phyloP scores from a whole-genome alignment of 2,329 filamentous ascomycete species.

The Keithomyces neogunnii region DNA sequence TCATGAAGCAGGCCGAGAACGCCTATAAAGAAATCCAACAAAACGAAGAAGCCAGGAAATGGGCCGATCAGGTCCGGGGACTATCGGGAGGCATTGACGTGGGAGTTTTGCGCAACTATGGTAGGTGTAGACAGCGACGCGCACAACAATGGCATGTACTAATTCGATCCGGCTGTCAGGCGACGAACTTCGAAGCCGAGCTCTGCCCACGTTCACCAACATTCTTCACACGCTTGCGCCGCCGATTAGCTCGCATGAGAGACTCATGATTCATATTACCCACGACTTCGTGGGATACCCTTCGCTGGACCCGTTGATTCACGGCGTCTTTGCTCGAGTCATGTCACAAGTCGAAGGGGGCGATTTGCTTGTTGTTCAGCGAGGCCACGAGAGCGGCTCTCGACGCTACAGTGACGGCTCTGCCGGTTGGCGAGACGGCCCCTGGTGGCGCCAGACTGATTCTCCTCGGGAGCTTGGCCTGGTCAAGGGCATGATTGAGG shows the following conservation, averaged over 20 bases:
- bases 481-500: slow-evolving; percentile 74
- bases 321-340: slow-evolving; percentile 84
- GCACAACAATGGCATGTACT: not conserved
- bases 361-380: slow-evolving; percentile 87
- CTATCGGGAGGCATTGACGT: slow-evolving; percentile 50
- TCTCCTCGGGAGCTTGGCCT: slow-evolving; percentile 67
- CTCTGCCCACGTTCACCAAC: slow-evolving; percentile 88
- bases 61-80: slow-evolving; percentile 87
- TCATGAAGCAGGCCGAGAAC: slow-evolving; percentile 85
- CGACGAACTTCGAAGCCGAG: slow-evolving; percentile 76
- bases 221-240: slow-evolving; percentile 92
- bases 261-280: slow-evolving; percentile 92
- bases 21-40: slow-evolving; percentile 92
- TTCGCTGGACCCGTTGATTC: slow-evolving; percentile 84
- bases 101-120: slow-evolving; percentile 53
- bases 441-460: slow-evolving; percentile 81
- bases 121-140: slow-evolving; percentile 14
- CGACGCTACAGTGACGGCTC: slow-evolving; percentile 51
- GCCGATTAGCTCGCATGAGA: slow-evolving; percentile 93
- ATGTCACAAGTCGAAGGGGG: slow-evolving; percentile 99
- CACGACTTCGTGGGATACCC: slow-evolving; percentile 94
- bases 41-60: slow-evolving; percentile 93
- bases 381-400: slow-evolving; percentile 75
- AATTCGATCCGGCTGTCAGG: slow-evolving; percentile 40
- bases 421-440: slow-evolving; percentile 82